Base-by-base conservation (phyloP, 148 eudicot genomes). In the Simmondsia chinensis region DNA sequence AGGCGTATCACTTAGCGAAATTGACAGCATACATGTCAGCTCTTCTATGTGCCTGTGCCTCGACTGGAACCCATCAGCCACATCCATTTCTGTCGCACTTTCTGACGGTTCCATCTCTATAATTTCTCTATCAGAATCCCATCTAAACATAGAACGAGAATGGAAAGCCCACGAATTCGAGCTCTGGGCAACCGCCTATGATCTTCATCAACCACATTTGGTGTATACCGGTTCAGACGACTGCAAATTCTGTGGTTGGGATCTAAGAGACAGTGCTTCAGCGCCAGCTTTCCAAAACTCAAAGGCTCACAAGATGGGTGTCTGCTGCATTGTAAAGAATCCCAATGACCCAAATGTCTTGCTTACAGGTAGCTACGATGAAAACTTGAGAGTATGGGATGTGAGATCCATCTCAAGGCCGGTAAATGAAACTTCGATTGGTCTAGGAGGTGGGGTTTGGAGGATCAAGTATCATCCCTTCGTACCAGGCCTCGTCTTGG, bases 141-240 rank as follows among this genome's bases (percentile, higher is more conserved):
- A 68, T 39, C 68, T 73, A 39, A 36, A 35, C 6, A 64, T 70
- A 46, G 54, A 56, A 10, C 76, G 66, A 56, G 77, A 74, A 47
- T 82, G 95, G 97, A 85, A 91, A 74, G 94, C 83, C 1, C 97
- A 91, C 19, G 88, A 82, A 10, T 91, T 82, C 37, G 97, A 91
- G 66, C 54, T 91, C 4, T 91, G 97, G 97, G 73, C 95, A 15
- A 48, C 97, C 45, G 40, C 82, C 14, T 91, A 79, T 33, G 97
- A 91, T 55, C 59, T 59, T 43, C 86, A 91, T 63, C 88, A 77
- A 39, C 95, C 95, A 31, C 62, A 67, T 34, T 46, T 85, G 11
- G 61, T 91, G n/a, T 91, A 85, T 63, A 74, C 97, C 1, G 95
- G 97, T 0, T 79, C 97, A 20, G 97, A 91, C 46, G 97, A 91